Evolutionary conservation across 2,329 filamentous ascomycete species (phyloP), one percentile per base, ranked within the genome.

Genomic region (Pseudocercospora macadamiae): DNA sequence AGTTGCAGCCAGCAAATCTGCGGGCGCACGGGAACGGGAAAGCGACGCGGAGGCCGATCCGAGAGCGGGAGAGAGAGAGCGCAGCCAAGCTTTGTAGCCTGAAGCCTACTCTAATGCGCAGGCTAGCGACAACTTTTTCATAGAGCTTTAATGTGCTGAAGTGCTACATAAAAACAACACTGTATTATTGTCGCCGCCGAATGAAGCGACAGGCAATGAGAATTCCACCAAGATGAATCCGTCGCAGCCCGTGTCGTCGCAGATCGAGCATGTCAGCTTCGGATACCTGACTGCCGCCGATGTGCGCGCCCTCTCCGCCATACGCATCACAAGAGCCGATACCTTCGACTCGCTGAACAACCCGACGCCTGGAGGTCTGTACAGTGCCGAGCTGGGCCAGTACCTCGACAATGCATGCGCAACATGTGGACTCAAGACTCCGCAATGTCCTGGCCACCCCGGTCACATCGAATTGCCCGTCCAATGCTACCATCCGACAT

Each of bases 381-480:
- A 99, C 72, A 95, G 97, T 76, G 86, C 90, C 56, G 93, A 93
- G 47, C 82, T 99, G 61, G 95, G 95, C 26, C 91, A 93, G 54
- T 96, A 91, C 83, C 87, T 89, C 48, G 91, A 96, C 71, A 85
- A 89, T 74, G 81, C 87, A 72, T 99, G 95, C 79, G 84, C 91
- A 68, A 99, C 95, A 74, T 99, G 95, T 78, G 91, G 93, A 67
- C 83, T 96, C 66, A 89, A 88, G 70, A 88, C 87, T 62, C 71
- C 85, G 85, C 70, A 73, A 68, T 99, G 96, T 74, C 91, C 93
- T 5, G 96, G 96, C 57, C 96, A 99, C 79, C 85, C 89, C 60
- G 96, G 95, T 54, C 95, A 99, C 73, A 96, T 99, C 74, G 91
- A 97, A 69, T 86, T 99, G 10, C 93, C 95, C 12, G 89, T 93